Evolutionary conservation across 768 basidiomycete species (phyloP).

Genomic region (Mycena rosella): DNA sequence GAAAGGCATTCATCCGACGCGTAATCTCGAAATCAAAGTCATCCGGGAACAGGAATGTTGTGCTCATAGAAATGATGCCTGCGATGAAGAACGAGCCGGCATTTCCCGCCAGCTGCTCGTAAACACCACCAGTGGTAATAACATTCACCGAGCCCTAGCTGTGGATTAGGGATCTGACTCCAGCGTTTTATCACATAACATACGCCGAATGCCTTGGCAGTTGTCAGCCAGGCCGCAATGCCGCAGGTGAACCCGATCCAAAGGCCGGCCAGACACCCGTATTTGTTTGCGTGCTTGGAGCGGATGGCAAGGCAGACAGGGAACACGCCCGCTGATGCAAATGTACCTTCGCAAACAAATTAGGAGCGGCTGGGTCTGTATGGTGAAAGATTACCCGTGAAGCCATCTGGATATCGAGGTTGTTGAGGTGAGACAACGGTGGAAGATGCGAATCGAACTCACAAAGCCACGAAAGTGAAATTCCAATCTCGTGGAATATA

Average conservation of each 20-base stretch:
- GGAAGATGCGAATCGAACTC: background rate
- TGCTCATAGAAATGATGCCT: slow-evolving; percentile 22
- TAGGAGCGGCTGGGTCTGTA: background rate
- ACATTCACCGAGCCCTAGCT: slow-evolving; percentile 22
- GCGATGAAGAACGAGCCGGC: slow-evolving; percentile 31
- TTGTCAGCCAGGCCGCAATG: slow-evolving; percentile 32
- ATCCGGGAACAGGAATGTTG: slow-evolving; percentile 13
- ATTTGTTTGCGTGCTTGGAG: slow-evolving; percentile 26
- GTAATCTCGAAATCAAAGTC: slow-evolving; percentile 29
- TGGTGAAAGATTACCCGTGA: background rate
- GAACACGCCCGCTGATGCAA: slow-evolving; percentile 33
- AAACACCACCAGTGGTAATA: slow-evolving; percentile 26
- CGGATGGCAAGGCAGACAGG: slow-evolving; percentile 31
- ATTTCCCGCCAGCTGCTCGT: slow-evolving; percentile 33
- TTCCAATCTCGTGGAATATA: slow-evolving; percentile 32
- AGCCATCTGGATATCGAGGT: slow-evolving; percentile 1
- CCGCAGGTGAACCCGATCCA: slow-evolving; percentile 31
- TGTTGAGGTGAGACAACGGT: background rate
- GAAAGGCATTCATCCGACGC: slow-evolving; percentile 21
- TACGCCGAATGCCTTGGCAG: slow-evolving; percentile 29
- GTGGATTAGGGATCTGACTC: background rate
- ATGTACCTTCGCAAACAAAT: slow-evolving; percentile 19
- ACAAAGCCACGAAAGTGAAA: slow-evolving; percentile 34
- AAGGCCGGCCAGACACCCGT: slow-evolving; percentile 24
- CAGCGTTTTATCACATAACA: background rate